phyloP scores from a whole-genome alignment of 2,329 filamentous ascomycete genomes.

The Apiospora phragmitis region DNA sequence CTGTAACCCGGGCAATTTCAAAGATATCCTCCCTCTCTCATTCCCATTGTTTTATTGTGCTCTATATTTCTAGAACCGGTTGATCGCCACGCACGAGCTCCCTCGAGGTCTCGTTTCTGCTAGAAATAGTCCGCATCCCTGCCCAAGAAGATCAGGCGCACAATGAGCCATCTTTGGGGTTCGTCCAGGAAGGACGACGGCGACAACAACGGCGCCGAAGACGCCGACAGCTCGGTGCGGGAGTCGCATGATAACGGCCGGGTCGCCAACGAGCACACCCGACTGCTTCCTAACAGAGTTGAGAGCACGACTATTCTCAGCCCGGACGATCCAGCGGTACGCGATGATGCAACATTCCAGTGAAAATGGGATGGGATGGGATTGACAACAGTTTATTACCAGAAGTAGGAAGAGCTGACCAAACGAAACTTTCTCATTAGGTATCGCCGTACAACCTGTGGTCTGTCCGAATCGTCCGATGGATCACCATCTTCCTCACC shows the following conservation, averaged over 20 bases:
- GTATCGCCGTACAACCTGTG: conserved; percentile 83
- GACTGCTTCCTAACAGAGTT: conserved; percentile 68
- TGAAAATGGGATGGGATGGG: neutral
- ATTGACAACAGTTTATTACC: neutral
- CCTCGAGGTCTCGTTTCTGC: neutral
- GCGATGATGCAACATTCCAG: conserved; percentile 27
- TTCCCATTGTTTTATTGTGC: neutral
- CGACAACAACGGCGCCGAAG: conserved; percentile 15
- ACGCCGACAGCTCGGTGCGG: conserved; percentile 16
- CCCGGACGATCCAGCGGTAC: conserved; percentile 78
- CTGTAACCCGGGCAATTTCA: neutral
- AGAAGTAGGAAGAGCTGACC: neutral
- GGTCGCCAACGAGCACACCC: conserved; percentile 54
- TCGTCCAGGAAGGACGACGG: conserved; percentile 20
- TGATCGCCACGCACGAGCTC: neutral
- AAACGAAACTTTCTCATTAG: conserved; percentile 16
- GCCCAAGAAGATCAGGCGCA: neutral
- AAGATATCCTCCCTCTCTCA: neutral
- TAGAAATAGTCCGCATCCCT: neutral
- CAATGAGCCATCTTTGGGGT: conserved; percentile 33
- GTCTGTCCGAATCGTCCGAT: conserved; percentile 80
- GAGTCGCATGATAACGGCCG: conserved; percentile 25
- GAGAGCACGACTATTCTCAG: conserved; percentile 64
- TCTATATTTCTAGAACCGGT: neutral
- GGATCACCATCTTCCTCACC: conserved; percentile 75